Evolutionary conservation across 352 stramenopile genomes (phyloP), one percentile per base, ranked within the genome.

Genomic region (Pythium plurisporium): DNA sequence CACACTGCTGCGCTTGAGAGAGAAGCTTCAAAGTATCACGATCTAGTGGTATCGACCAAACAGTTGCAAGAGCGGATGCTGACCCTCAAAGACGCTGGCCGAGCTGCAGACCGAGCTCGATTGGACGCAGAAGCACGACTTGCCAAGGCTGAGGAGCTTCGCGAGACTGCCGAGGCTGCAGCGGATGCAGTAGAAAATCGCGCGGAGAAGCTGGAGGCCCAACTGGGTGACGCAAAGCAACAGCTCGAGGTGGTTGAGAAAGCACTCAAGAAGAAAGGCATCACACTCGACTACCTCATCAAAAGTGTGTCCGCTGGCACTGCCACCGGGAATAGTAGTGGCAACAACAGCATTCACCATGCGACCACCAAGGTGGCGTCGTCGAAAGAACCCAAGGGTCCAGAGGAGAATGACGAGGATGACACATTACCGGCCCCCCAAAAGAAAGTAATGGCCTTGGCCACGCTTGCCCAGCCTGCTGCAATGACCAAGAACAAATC

Each of bases 271-370:
- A 71, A 72, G n/a, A 79, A 79, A 14, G 77, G 77, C 3, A 82
- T 87, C 59, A 82, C 77, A n/a, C 67, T 81, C 42, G 77, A 84
- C n/a, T 87, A 76, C 37, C 31, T 87, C 22, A 46, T 87, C 19
- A 86, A 76, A 59, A 57, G 70, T 4, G 40, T 36, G n/a, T 19
- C 5, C 15, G 14, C 12, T n/a, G 55, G 40, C 23, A 56, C 5
- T 38, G 36, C 7, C 23, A 23, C 26, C 12, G 33, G 33, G 10
- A 33, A 6, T 14, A 49, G 5, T 23, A 60, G 43, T 12, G 33
- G 27, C 19, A 62, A 11, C 34, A 55, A 19, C 17, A 50, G 33
- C 31, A 49, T 25, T 29, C 41, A 14, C 38, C 1, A 30, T n/a
- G 20, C 22, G 5, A 11, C 44, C 6, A 54, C 1, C 5, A 47